Conservation (phyloP, 1,284 basidiomycete genomes). For the Ustilago loliicola region DNA sequence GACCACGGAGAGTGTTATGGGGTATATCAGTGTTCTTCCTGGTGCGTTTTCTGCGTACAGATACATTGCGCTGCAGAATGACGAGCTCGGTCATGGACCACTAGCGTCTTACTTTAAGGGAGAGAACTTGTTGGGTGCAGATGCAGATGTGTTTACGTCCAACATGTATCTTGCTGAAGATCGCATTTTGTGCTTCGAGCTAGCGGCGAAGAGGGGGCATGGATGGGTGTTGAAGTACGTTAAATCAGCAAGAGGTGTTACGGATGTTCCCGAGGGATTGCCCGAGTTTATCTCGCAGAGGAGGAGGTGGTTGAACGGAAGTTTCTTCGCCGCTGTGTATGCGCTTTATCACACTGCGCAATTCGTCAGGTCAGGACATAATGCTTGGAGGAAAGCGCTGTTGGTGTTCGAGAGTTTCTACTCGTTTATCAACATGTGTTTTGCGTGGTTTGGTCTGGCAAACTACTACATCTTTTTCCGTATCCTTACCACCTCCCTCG, state of each 20-base stretch:
- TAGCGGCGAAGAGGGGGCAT: conserved; percentile 89
- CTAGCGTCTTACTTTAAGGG: conserved; percentile 97
- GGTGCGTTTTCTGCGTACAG: conserved; percentile 73
- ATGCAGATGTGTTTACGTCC: conserved; percentile 94
- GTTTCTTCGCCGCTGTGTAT: conserved; percentile 88
- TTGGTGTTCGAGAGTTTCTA: conserved; percentile 87
- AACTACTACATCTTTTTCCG: conserved; percentile 98
- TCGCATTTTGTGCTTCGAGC: conserved; percentile 93
- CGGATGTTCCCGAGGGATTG: conserved; percentile 90
- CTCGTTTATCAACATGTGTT: conserved; percentile 87
- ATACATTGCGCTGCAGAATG: conserved; percentile 90
- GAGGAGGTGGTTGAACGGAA: conserved; percentile 86
- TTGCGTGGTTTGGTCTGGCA: conserved; percentile 89
- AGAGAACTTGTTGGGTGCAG: conserved; percentile 87
- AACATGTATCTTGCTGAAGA: conserved; percentile 73
- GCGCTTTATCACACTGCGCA: conserved; percentile 79
- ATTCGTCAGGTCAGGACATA: conserved; percentile 87
- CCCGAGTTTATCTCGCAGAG: conserved; percentile 96
- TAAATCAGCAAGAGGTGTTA: conserved; percentile 93
- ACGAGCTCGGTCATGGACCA: conserved; percentile 86
- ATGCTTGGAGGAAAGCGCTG: conserved; percentile 79
- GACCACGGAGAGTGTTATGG: conserved; percentile 68
- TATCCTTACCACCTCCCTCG: conserved; percentile 88
- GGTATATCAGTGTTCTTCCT: conserved; percentile 67
- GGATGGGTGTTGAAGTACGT: conserved; percentile 97